These are phyloP conservation scores for Tillandsia fasciculata DNA, from an alignment of 176 grass and related monocot genomes.

Conservation along the genomic window DNA sequence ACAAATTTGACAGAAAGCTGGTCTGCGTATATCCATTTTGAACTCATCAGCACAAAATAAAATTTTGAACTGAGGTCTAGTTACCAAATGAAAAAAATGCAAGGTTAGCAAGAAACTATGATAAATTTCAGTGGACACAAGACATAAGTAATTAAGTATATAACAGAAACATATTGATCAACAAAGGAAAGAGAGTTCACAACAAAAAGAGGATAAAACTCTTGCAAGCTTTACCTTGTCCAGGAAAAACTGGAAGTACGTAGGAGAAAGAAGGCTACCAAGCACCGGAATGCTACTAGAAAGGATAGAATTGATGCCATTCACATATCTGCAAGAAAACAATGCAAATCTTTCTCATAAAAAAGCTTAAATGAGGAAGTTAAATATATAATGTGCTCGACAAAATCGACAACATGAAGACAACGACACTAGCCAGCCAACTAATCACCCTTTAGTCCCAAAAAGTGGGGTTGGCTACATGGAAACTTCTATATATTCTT, in stretches of 20 bases:
- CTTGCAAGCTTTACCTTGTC: slow-evolving; percentile 62
- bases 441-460: too few species aligned
- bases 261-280: slow-evolving; percentile 71
- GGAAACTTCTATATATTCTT: too few species aligned
- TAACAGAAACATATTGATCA: slow-evolving; percentile 1
- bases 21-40: background rate
- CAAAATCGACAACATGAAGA: background rate
- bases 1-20: too few species aligned
- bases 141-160: background rate
- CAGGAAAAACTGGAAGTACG: slow-evolving; percentile 99
- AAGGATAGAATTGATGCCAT: slow-evolving; percentile 90
- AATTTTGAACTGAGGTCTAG: background rate
- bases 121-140: background rate
- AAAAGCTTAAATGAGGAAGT: background rate
- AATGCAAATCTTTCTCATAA: background rate
- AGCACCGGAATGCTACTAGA: slow-evolving; percentile 83
- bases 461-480: too few species aligned
- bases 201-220: background rate
- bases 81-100: background rate
- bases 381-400: background rate
- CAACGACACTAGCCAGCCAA: background rate
- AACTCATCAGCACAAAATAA: background rate
- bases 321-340: slow-evolving; percentile 66
- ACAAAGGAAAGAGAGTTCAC: background rate
- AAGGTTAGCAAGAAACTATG: background rate